These are phyloP conservation scores for Encephalitozoon romaleae DNA, from an alignment of 371 early-diverging fungal genomes.

Conservation along the genomic window DNA sequence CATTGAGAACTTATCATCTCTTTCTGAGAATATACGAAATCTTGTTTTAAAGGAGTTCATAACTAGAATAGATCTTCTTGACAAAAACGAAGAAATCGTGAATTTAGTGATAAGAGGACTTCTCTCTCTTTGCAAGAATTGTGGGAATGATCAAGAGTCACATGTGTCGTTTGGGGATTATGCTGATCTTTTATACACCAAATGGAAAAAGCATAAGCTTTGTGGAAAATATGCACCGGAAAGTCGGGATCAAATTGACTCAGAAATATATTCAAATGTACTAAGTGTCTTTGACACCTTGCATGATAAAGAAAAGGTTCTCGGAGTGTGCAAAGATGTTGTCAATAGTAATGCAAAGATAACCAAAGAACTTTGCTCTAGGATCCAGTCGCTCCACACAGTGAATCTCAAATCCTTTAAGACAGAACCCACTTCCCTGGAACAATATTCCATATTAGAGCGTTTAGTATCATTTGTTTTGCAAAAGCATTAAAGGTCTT, in stretches of 20 bases:
- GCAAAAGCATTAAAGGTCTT: constrained; percentile 8
- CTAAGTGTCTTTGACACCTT: constrained; percentile 24
- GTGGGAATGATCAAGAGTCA: not conserved
- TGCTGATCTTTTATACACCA: constrained; percentile 17
- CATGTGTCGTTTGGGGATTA: constrained; percentile 12
- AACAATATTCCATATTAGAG: constrained; percentile 1
- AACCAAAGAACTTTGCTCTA: constrained; percentile 15
- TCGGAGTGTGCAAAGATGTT: constrained; percentile 18
- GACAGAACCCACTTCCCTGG: not conserved
- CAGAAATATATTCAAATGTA: constrained; percentile 28
- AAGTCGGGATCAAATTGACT: not conserved
- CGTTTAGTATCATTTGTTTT: not conserved
- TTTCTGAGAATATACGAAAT: constrained; percentile 9
- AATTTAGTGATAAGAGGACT: constrained; percentile 16
- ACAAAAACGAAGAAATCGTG: constrained; percentile 27
- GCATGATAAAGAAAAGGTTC: constrained; percentile 13
- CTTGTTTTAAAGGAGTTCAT: constrained; percentile 18
- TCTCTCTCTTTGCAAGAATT: constrained; percentile 15
- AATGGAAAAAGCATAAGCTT: constrained; percentile 33
- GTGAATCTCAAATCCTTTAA: not conserved
- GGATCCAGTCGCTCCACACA: constrained; percentile 7
- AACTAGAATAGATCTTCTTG: not conserved
- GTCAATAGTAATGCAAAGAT: constrained; percentile 7
- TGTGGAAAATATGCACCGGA: not conserved
- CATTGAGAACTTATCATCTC: not conserved